Percentiles rank a stretch among this genome's conserved stretches.
Conservation (phyloP, 73 alveolate species). For the Paramecium biaurelia region DNA sequence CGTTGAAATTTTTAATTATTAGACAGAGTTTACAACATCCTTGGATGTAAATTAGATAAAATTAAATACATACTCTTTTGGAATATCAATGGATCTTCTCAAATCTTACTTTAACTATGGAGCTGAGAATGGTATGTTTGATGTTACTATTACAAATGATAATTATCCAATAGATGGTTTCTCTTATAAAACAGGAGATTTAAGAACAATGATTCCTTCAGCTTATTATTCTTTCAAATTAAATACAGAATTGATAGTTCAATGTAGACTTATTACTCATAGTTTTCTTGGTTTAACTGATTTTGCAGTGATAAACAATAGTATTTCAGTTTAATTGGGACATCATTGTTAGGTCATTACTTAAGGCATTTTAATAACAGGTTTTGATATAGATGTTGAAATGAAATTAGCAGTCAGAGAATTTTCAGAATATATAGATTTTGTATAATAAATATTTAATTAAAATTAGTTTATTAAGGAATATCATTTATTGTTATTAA, state of each 20-base stretch:
- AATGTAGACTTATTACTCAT: not conserved
- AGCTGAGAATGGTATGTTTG: slow-evolving; percentile 24
- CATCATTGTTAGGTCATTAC: not conserved
- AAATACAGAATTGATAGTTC: not conserved
- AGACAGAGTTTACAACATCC: not conserved
- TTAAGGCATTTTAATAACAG: not conserved
- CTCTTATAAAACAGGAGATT: slow-evolving; percentile 30
- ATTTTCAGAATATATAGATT: not conserved
- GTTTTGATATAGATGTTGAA: slow-evolving; percentile 6
- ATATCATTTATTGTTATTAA: not conserved
- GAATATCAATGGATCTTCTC: not conserved
- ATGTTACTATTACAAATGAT: not conserved
- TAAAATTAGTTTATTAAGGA: not conserved
- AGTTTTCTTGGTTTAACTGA: not conserved
- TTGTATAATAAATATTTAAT: not conserved
- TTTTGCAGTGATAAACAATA: not conserved
- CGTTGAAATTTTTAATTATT: not conserved
- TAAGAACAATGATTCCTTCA: slow-evolving; percentile 11
- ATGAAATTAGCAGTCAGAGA: not conserved
- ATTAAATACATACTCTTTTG: not conserved
- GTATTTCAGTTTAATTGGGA: not conserved
- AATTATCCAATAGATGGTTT: not conserved
- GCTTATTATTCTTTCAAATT: slow-evolving; percentile 35
- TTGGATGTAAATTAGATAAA: not conserved
- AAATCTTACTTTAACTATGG: slow-evolving; percentile 1